phyloP scores from a whole-genome alignment of 352 stramenopile genomes.

The Thalassiosira livingstoniorum region DNA sequence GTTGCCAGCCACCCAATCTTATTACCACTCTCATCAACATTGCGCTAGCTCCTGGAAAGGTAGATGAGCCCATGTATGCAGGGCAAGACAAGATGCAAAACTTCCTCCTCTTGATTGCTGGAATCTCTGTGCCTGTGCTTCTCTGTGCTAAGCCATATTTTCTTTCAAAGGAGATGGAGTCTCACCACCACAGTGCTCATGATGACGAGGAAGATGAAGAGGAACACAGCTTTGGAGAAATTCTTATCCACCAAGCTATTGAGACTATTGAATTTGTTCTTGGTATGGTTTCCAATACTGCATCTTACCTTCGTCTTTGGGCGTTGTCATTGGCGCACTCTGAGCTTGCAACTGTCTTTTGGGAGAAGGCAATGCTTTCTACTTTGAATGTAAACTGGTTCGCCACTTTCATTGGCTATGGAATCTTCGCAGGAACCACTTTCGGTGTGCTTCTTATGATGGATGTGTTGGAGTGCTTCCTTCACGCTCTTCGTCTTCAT shows the following conservation, averaged over 20 bases:
- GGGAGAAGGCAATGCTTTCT: constrained; percentile 98
- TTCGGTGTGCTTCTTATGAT: constrained; percentile 98
- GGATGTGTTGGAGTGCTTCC: constrained; percentile 99
- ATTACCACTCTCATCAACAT: constrained; percentile 99
- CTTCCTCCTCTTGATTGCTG: constrained; percentile 92
- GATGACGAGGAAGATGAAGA: constrained; percentile 90
- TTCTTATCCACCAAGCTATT: constrained; percentile 99
- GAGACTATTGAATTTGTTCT: constrained; percentile 99
- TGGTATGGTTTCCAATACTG: constrained; percentile 99
- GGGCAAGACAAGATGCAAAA: constrained; percentile 91
- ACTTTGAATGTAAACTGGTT: constrained; percentile 94
- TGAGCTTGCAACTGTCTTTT: constrained; percentile 94
- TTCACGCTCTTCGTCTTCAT: constrained; percentile 98
- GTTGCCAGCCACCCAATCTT: constrained; percentile 96
- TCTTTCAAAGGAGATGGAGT: constrained; percentile 87
- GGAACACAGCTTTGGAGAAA: constrained; percentile 95
- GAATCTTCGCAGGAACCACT: constrained; percentile 94
- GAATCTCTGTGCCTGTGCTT: constrained; percentile 96
- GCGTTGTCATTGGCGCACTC: constrained; percentile 98
- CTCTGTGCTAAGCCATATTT: constrained; percentile 94
- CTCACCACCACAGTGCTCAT: constrained; percentile 79
- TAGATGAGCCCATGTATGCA: constrained; percentile 95
- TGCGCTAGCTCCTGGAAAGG: constrained; percentile 91
- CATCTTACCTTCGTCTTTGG: constrained; percentile 99
- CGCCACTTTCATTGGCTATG: constrained; percentile 90